phyloP scores from a whole-genome alignment of 495 filamentous ascomycete species.

The Podospora fimiseda region DNA sequence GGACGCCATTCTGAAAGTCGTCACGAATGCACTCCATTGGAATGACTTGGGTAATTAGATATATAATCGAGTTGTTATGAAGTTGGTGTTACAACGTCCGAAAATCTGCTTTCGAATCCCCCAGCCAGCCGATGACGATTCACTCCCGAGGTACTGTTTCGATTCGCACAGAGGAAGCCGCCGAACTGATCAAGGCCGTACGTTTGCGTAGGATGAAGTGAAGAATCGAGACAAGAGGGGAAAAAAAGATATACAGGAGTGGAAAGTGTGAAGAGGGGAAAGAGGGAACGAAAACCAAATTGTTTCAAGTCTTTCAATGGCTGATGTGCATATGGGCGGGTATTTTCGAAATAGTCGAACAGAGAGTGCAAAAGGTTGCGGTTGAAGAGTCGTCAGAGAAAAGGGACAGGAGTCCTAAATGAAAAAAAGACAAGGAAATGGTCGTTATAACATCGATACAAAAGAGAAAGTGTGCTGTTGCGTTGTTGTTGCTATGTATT shows the following conservation, averaged over 20 bases:
- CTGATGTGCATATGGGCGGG: conserved; percentile 60
- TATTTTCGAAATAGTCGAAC: conserved; percentile 48
- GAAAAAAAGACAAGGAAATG: conserved; percentile 44
- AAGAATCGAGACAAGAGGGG: conserved; percentile 19
- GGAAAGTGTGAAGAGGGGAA: conserved; percentile 37
- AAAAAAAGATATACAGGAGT: conserved; percentile 41
- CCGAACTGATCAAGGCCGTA: conserved; percentile 2
- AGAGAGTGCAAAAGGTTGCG: conserved; percentile 43
- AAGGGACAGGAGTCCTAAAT: conserved; percentile 43
- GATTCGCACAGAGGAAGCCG: conserved; percentile 36
- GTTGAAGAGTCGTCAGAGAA: conserved; percentile 40
- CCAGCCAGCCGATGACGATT: conserved; percentile 38
- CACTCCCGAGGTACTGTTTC: conserved; percentile 28
- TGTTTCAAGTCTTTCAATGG: conserved; percentile 55
- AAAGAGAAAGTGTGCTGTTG: conserved; percentile 37
- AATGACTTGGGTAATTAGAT: conserved; percentile 29
- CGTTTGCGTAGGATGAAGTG: conserved; percentile 19
- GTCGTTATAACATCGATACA: conserved; percentile 67
- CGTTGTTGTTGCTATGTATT: too few species aligned
- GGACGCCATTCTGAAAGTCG: conserved; percentile 62
- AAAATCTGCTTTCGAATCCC: conserved; percentile 29
- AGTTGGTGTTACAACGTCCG: conserved; percentile 29
- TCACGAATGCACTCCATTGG: conserved; percentile 76
- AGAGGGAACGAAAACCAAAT: conserved; percentile 37
- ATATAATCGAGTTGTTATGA: conserved; percentile 13